Conservation (phyloP, 345 rosid species). For the Physaria fendleri region DNA sequence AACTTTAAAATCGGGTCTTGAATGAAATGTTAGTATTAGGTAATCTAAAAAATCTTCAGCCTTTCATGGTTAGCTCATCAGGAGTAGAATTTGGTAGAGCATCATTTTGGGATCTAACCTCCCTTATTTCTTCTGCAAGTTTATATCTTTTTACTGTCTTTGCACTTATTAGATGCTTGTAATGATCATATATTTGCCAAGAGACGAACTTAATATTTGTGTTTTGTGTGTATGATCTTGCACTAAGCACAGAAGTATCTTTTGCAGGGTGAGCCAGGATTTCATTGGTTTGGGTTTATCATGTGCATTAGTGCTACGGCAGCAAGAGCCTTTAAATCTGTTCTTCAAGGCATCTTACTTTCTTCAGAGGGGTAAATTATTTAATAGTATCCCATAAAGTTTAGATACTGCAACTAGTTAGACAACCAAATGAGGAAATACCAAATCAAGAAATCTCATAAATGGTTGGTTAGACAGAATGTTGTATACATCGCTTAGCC, state of each 20-base stretch:
- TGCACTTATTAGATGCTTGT: no score
- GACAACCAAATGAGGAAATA: conserved; percentile 13
- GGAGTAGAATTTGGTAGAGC: conserved; percentile 14
- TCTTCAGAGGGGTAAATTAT: conserved; percentile 74
- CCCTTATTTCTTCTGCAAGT: background rate
- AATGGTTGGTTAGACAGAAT: no score
- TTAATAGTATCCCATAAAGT: background rate
- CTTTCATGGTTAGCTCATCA: conserved; percentile 18
- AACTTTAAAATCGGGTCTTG: background rate
- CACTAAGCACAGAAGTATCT: background rate
- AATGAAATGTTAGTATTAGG: background rate
- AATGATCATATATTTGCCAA: no score
- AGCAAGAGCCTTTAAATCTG: conserved; percentile 95
- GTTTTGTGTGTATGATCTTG: background rate
- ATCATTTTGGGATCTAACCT: conserved; percentile 11
- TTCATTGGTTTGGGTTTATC: conserved; percentile 86
- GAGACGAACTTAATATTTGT: background rate
- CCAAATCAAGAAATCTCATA: conserved; percentile 1
- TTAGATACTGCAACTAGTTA: background rate
- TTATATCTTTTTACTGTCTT: conserved; percentile 14
- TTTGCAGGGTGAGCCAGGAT: conserved; percentile 87
- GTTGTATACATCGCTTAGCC: no score
- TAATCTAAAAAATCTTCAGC: conserved; percentile 11
- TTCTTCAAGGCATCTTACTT: conserved; percentile 91
- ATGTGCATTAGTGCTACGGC: conserved; percentile 97